phyloP scores from a whole-genome alignment of 2,329 filamentous ascomycete genomes.

The Fusarium penzigii region DNA sequence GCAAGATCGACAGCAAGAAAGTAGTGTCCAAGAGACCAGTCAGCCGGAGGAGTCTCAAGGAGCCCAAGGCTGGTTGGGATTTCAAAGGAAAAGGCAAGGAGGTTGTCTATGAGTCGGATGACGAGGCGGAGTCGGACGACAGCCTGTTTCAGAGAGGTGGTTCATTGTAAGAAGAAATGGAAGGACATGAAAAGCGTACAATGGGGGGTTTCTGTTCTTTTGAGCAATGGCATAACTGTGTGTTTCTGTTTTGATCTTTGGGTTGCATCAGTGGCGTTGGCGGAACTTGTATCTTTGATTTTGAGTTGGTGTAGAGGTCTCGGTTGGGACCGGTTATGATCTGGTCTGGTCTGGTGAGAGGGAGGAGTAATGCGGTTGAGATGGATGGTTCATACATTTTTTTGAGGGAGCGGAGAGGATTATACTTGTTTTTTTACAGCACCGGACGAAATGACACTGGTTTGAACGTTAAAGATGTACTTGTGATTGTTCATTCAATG shows the following conservation, averaged over 20 bases:
- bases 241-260: slow-evolving; percentile 10
- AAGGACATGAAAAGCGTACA: slow-evolving; percentile 1
- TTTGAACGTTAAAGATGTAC: too few relatives aligned
- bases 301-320: not conserved
- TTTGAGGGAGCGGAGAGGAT: not conserved
- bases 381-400: not conserved
- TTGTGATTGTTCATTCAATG: not conserved
- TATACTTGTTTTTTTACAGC: not conserved
- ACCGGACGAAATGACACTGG: too few relatives aligned
- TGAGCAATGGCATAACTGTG: slow-evolving; percentile 2
- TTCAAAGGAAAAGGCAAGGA: slow-evolving; percentile 53
- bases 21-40: slow-evolving; percentile 35
- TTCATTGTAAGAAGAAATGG: slow-evolving; percentile 39
- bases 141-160: slow-evolving; percentile 39
- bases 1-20: slow-evolving; percentile 28
- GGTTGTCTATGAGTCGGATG: slow-evolving; percentile 39
- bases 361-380: slow-evolving; percentile 22
- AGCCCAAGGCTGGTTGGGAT: slow-evolving; percentile 37
- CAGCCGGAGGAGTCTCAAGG: slow-evolving; percentile 46
- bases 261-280: slow-evolving; percentile 24
- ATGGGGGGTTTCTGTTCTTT: slow-evolving; percentile 11
- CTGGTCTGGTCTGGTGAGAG: not conserved
- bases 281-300: slow-evolving; percentile 4
- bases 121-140: slow-evolving; percentile 35
- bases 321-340: not conserved